These are phyloP conservation scores for Penicillium vulpinum DNA, from an alignment of 2,329 filamentous ascomycete genomes.

Conservation along the genomic window DNA sequence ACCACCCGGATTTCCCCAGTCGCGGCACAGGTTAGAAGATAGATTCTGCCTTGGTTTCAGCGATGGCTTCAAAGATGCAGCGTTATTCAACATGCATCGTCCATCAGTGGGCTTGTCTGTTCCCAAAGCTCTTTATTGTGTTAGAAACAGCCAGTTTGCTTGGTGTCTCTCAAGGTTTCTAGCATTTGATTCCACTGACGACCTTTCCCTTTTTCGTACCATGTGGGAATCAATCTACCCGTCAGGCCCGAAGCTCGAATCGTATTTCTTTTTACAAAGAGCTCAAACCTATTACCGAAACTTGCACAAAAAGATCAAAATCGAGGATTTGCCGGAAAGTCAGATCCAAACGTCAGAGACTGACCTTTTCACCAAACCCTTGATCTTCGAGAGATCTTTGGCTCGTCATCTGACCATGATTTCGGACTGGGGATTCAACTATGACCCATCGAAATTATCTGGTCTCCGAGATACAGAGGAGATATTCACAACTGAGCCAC, in stretches of 20 bases:
- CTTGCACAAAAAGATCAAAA: neutral
- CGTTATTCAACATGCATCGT: neutral
- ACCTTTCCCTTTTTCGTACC: neutral
- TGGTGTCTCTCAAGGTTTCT: neutral
- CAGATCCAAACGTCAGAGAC: neutral
- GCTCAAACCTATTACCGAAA: neutral
- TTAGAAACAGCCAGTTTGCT: neutral
- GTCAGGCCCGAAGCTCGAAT: neutral
- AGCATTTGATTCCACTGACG: neutral
- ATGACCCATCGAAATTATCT: neutral
- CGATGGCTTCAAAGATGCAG: neutral
- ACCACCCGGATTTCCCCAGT: neutral
- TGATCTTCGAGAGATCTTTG: neutral
- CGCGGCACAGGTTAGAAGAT: neutral
- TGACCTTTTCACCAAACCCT: neutral
- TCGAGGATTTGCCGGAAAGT: neutral
- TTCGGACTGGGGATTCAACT: neutral
- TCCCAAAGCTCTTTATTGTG: neutral
- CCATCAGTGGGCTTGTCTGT: neutral
- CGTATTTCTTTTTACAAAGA: neutral
- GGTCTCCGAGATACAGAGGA: neutral
- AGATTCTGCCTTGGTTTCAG: neutral
- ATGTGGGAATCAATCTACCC: neutral
- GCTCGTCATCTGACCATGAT: neutral
- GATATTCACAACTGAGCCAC: neutral